Evolutionary conservation across 768 basidiomycete species (phyloP).

Genomic region (Boletus speciosus): DNA sequence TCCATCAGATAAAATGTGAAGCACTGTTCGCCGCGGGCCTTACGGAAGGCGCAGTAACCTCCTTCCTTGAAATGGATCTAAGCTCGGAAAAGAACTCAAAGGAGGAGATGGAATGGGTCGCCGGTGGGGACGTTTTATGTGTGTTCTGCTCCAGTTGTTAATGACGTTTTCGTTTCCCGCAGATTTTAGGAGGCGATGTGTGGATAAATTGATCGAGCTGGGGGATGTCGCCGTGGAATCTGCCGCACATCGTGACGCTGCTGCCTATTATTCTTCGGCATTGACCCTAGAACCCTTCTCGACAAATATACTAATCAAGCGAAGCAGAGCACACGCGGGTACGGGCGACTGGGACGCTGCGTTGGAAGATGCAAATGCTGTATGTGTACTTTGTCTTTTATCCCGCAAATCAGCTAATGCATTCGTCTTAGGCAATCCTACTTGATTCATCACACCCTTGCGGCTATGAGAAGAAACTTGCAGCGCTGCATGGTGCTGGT

Average conservation of each 20-base stretch:
- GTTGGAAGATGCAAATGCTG: slow-evolving; percentile 8
- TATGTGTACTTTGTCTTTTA: neutral
- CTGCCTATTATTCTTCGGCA: slow-evolving; percentile 5
- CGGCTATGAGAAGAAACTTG: slow-evolving; percentile 10
- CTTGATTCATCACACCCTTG: slow-evolving; percentile 8
- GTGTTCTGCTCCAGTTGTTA: neutral
- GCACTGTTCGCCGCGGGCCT: slow-evolving; percentile 2
- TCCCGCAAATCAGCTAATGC: neutral
- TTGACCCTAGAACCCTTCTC: slow-evolving; percentile 4
- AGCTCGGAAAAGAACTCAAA: neutral
- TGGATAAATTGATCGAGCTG: slow-evolving; percentile 7
- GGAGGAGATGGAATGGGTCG: slow-evolving; percentile 5
- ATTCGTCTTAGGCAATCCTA: slow-evolving; percentile 5
- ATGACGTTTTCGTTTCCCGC: neutral
- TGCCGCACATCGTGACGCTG: slow-evolving; percentile 7
- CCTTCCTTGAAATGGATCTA: neutral
- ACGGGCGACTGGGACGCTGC: slow-evolving; percentile 1
- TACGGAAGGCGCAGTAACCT: neutral
- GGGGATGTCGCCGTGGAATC: slow-evolving; percentile 3
- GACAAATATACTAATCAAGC: slow-evolving; percentile 1
- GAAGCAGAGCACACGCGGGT: slow-evolving; percentile 3
- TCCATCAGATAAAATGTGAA: slow-evolving; percentile 8
- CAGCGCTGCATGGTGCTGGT: slow-evolving; percentile 12
- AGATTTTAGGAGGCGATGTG: slow-evolving; percentile 11
- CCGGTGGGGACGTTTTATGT: neutral